Evolutionary conservation across 1,284 basidiomycete genomes (phyloP).

Genomic region (Pseudozyma sp.): DNA sequence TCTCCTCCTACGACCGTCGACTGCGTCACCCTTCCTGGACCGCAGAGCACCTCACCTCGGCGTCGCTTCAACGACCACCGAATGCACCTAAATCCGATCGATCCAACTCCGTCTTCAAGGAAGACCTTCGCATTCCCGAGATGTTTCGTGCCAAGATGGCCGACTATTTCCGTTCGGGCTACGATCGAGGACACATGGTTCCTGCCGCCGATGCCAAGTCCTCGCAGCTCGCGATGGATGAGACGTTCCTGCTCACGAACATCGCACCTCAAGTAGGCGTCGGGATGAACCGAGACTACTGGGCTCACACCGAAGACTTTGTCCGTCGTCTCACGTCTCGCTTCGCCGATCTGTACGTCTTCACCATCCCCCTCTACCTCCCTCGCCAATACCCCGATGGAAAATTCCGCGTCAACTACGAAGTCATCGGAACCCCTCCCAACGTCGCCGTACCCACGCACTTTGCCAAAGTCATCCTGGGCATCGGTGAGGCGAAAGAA

Average conservation of each 20-base stretch:
- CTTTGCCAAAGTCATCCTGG: conserved; percentile 94
- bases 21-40: conserved; percentile 95
- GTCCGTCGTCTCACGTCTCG: conserved; percentile 85
- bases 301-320: conserved; percentile 80
- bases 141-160: conserved; percentile 85
- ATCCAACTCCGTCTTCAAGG: conserved; percentile 78
- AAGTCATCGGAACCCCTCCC: conserved; percentile 89
- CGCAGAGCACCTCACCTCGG: conserved; percentile 86
- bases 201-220: conserved; percentile 96
- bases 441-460: conserved; percentile 94
- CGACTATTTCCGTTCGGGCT: conserved; percentile 86
- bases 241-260: conserved; percentile 94
- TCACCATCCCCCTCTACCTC: conserved; percentile 96
- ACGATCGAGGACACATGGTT: conserved; percentile 92
- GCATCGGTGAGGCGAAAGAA: conserved; percentile 64
- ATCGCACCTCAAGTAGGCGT: conserved; percentile 98
- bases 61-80: conserved; percentile 70
- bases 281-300: conserved; percentile 97
- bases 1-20: conserved; percentile 89
- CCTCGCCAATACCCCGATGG: conserved; percentile 85
- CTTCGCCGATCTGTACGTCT: conserved; percentile 95
- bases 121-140: conserved; percentile 83
- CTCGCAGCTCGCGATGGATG: conserved; percentile 93
- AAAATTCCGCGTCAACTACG: conserved; percentile 89
- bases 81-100: conserved; percentile 70